Evolutionary conservation across 257 asterid species (phyloP), one percentile per base, ranked within the genome.

Genomic region (Nicotiana undulata): DNA sequence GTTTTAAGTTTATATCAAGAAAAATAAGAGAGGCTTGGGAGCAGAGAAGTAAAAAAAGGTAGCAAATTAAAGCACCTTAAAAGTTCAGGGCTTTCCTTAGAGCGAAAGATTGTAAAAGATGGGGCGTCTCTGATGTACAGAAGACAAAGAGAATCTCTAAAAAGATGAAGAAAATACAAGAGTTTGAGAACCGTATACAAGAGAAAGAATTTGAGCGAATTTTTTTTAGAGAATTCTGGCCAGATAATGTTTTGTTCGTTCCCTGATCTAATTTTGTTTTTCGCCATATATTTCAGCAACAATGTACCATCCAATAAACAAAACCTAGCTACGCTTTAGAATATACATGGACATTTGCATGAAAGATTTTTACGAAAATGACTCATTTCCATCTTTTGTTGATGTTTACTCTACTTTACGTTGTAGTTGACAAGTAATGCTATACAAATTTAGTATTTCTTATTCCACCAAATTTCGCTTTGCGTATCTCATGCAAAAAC

Each of bases 211-310:
- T 93, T 40, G 99, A 93, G 61, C 89, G 89, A 80, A 90, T 84
- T 18, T 90, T 91, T 79, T 92, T 86, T 89, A 85, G 97, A 86
- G 94, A 88, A 87, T 95, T 95, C 84, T 95, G 98, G 99, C 98
- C 98, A 18, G 99, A 95, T 77, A 95, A 95, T 26, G 94, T 93
- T 80, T 95, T 90, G 90, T 3, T 70, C 52, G 4, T 60, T 20
- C 31, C 18, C 12, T 6, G 13, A 37, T 13, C 77, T 20, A 7
- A 34, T 60, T 34, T 9, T 13, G 6, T 29, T 5, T 29, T 32
- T 0, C 1, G 16, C 11, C 49, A 8, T 34, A 18, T 2, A 32
- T 13, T 49, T 49, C 17, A 49, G 55, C 13, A 4, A 49, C 17
- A 66, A 66, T 37, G 11, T 20, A 67, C 10, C 26, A 67, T 13